Percentiles rank a stretch among this genome's conserved stretches.
phyloP scores from a whole-genome alignment of 495 filamentous ascomycete species.

The Pyrenula aspistea region DNA sequence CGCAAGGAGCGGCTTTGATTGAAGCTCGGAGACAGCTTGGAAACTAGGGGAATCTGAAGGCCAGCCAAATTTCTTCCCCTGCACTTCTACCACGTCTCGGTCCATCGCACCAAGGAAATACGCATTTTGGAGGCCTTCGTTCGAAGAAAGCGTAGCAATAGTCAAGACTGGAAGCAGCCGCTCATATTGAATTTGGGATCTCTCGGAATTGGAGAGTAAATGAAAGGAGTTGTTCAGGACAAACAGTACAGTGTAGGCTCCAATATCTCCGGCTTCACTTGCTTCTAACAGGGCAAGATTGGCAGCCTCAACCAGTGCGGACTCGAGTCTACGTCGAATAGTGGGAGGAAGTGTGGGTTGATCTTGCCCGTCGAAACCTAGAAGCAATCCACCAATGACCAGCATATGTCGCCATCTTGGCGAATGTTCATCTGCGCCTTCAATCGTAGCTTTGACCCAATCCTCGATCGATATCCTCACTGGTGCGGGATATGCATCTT shows the following conservation, averaged over 20 bases:
- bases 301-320: slow-evolving; percentile 62
- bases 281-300: slow-evolving; percentile 61
- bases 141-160: slow-evolving; percentile 52
- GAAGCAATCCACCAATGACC: slow-evolving; percentile 65
- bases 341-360: slow-evolving; percentile 45
- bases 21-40: slow-evolving; percentile 39
- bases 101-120: slow-evolving; percentile 73
- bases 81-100: slow-evolving; percentile 52
- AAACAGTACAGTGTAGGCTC: slow-evolving; percentile 50
- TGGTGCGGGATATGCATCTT: slow-evolving; percentile 25
- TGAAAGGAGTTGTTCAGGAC: slow-evolving; percentile 72
- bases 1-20: slow-evolving; percentile 56
- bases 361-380: slow-evolving; percentile 66
- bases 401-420: slow-evolving; percentile 82
- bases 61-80: slow-evolving; percentile 63
- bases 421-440: slow-evolving; percentile 73
- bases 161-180: slow-evolving; percentile 58
- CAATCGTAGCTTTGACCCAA: slow-evolving; percentile 74
- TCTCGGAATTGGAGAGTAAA: slow-evolving; percentile 46
- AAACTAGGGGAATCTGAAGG: slow-evolving; percentile 46
- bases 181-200: slow-evolving; percentile 59
- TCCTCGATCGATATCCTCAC: slow-evolving; percentile 28
- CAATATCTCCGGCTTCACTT: slow-evolving; percentile 37
- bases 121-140: slow-evolving; percentile 69
- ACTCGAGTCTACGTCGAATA: slow-evolving; percentile 62